Base-by-base conservation (phyloP, 352 stramenopile species). In the Phytopythium sindhum region DNA sequence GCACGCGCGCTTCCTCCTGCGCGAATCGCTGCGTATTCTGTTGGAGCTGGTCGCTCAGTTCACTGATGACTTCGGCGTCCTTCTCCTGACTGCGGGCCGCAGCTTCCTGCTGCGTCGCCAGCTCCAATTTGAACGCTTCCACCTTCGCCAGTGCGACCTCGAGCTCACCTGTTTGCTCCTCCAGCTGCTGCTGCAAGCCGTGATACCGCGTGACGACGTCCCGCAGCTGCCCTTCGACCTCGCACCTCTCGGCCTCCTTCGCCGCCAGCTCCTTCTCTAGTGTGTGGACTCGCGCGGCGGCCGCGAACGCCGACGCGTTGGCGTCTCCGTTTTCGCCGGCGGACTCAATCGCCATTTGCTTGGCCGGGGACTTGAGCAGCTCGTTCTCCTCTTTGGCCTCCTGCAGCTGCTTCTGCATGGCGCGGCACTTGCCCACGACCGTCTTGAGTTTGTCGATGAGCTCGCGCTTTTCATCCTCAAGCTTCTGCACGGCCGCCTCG, bases 391-490 rank as follows among this genome's bases (percentile, higher is more conserved):
- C 70, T 65, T 76, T 83, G 28, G 70, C 80, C 33, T 87, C 75
- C 44, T 90, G 77, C 42, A 90, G 74, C 57, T 91, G 80, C 67
- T 89, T 85, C 62, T 91, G 81, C 75, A 91, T 84, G 50, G 75
- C 70, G 55, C 81, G 83, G 39, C 78, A 89, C 31, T 77, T 89
- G 44, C 65, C 75, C n/a, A 90, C 75, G 48, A 89, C 81, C 28
- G 78, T 70, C 72, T 89, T 89, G 60, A 91, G 78, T 66, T 93
- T 91, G 62, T 82, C 78, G 24, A 93, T 84, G 45, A 93, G 78
- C 70, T 90, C 80, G 29, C 76, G 72, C 64, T 91, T 91, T 59
- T 90, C 79, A 11, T 65, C 67, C 51, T 90, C 83, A 12, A 91
- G 73, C 64, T 74, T 77, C 53, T 82, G 72, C 55, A 80, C 70